Percentiles rank a stretch among this genome's conserved stretches.
phyloP scores from a whole-genome alignment of 257 asterid genomes.

The Fraxinus anomala region DNA sequence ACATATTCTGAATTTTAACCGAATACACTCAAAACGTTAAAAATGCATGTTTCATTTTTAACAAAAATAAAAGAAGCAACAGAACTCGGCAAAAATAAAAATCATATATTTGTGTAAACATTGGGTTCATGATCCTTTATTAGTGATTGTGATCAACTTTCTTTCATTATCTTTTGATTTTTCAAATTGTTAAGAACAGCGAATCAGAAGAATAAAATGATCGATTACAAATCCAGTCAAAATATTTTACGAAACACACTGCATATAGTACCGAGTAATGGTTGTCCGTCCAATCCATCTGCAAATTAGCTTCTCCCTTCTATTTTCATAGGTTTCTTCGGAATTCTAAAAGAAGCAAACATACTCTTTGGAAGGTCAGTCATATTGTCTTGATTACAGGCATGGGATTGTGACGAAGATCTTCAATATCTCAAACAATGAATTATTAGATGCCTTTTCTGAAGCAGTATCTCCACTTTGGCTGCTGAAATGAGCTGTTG shows the following conservation, averaged over 20 bases:
- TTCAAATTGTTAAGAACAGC: too few species aligned
- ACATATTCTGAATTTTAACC: too few species aligned
- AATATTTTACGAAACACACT: background rate
- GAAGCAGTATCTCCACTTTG: conserved; percentile 28
- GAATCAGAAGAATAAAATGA: too few species aligned
- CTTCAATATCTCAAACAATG: conserved; percentile 70
- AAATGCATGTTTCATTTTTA: too few species aligned
- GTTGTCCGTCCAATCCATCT: background rate
- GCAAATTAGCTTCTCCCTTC: conserved; percentile 44
- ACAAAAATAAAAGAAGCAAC: too few species aligned
- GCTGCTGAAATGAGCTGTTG: conserved; percentile 36
- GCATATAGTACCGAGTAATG: background rate
- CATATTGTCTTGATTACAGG: conserved; percentile 34
- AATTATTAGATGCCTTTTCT: conserved; percentile 38
- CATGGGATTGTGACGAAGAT: conserved; percentile 44
- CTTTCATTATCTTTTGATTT: too few species aligned
- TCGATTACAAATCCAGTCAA: too few species aligned
- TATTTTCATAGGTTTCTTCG: conserved; percentile 51
- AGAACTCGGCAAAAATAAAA: too few species aligned
- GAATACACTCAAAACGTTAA: too few species aligned
- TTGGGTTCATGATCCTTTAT: too few species aligned
- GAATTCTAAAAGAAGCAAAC: conserved; percentile 56
- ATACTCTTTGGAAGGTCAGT: conserved; percentile 56
- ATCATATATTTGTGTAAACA: too few species aligned
- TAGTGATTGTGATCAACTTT: too few species aligned